These are phyloP conservation scores for Monascus purpureus DNA, from an alignment of 495 filamentous ascomycete genomes.

Conservation along the genomic window DNA sequence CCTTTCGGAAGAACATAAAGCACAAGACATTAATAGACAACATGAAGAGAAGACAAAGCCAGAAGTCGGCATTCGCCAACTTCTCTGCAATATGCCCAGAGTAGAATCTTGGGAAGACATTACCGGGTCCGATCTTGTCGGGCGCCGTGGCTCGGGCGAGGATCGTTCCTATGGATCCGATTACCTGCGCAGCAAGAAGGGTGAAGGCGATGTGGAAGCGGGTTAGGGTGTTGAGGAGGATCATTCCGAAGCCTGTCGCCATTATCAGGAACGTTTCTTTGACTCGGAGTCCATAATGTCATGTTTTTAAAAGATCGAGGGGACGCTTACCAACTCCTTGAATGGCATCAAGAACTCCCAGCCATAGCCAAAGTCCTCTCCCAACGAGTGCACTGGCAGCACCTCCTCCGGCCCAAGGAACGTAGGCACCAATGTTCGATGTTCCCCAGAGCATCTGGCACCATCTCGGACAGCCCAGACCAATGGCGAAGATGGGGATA, in stretches of 20 bases:
- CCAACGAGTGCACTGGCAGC: constrained; percentile 37
- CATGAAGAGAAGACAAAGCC: constrained; percentile 40
- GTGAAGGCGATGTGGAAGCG: constrained; percentile 43
- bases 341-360: constrained; percentile 49
- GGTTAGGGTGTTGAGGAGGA: constrained; percentile 47
- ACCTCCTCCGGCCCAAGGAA: constrained; percentile 42
- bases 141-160: constrained; percentile 43
- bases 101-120: constrained; percentile 50
- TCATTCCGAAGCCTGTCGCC: constrained; percentile 50
- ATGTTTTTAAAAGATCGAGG: constrained; percentile 1
- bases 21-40: constrained; percentile 44
- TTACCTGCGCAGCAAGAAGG: constrained; percentile 40
- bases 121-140: constrained; percentile 43
- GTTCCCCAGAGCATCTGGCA: constrained; percentile 51
- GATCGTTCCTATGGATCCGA: constrained; percentile 44
- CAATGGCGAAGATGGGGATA: constrained; percentile 51
- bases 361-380: constrained; percentile 49
- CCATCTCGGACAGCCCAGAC: constrained; percentile 50
- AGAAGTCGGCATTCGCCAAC: constrained; percentile 37
- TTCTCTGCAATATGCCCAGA: constrained; percentile 25
- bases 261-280: constrained; percentile 38
- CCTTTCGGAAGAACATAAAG: constrained; percentile 49
- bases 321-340: constrained; percentile 13
- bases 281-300: no score
- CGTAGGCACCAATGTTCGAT: constrained; percentile 40